Base-by-base conservation (phyloP, 495 filamentous ascomycete species). In the Hypoxylon cercidicola region DNA sequence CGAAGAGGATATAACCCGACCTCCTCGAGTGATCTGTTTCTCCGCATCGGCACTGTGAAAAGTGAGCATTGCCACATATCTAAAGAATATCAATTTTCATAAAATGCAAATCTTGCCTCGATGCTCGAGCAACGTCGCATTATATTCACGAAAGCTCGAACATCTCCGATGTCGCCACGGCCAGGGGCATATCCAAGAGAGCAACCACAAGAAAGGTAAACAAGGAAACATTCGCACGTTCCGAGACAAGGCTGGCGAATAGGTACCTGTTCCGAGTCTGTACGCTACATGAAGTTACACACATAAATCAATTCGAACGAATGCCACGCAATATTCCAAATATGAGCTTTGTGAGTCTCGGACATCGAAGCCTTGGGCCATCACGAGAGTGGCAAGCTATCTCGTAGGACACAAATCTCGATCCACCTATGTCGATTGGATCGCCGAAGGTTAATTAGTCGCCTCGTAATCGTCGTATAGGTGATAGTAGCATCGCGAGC, bases 51-150 rank as follows among this genome's bases (percentile, higher is more conserved):
- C 21, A 56, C 34, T 32, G 43, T 62, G 37, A 44, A 19, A 5
- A 16, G 46, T 0, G 16, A 34, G 12, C 13, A 40, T 52, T 11
- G 46, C 39, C 50, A 53, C 30, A 40, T 30, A 12, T 37, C 46
- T 28, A 40, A 13, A 23, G 9, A 21, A 23, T n/a, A 16, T 12
- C 15, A 9, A n/a, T 18, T 3, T 25, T 46, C 6, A 13, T 50
- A 52, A 28, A 32, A 32, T 40, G 64, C 28, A 34, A 54, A 67
- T 54, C 35, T 54, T 59, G 15, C 48, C 53, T 44, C 28, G 15
- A 35, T 62, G 46, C 3, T 55, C 45, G 34, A 39, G 47, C 50
- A 58, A 54, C 58, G 53, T 67, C 54, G 43, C 50, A 55, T 62
- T 21, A 30, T 51, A 44, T 45, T 50, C 9, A 39, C 39, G 12